A percentile compares a stretch with the other conserved stretches of the same genome.
phyloP scores from a whole-genome alignment of 805 yeast species.

The Metschnikowia cerradonensis region DNA sequence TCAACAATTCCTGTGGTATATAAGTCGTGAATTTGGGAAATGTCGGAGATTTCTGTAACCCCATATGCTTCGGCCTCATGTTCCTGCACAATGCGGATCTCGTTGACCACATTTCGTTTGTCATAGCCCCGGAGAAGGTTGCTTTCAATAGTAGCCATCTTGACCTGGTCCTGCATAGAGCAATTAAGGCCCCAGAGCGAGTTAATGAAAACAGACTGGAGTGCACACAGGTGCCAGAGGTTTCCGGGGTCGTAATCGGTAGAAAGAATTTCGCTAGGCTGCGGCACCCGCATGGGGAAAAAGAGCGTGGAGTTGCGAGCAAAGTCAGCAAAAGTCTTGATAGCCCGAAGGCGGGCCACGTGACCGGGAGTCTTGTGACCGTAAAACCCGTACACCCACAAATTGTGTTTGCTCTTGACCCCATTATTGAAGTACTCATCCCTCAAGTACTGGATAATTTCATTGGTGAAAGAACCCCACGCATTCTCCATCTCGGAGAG shows the following conservation, averaged over 20 bases:
- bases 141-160: slow-evolving; percentile 45
- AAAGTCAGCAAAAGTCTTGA: slow-evolving; percentile 43
- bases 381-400: slow-evolving; percentile 28
- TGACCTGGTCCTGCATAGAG: slow-evolving; percentile 26
- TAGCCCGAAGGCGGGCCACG: slow-evolving; percentile 33
- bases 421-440: slow-evolving; percentile 62
- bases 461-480: slow-evolving; percentile 76
- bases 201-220: slow-evolving; percentile 28
- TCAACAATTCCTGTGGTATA: not conserved
- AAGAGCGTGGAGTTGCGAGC: slow-evolving; percentile 48
- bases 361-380: not conserved
- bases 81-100: slow-evolving; percentile 18
- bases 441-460: slow-evolving; percentile 48
- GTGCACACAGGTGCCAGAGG: slow-evolving; percentile 41
- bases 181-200: slow-evolving; percentile 45
- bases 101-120: slow-evolving; percentile 47
- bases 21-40: not conserved
- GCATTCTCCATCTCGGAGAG: slow-evolving; percentile 69
- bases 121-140: slow-evolving; percentile 39
- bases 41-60: not conserved
- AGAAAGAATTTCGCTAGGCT: slow-evolving; percentile 3
- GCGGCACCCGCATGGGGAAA: slow-evolving; percentile 46
- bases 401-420: slow-evolving; percentile 28
- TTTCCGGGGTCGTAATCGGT: slow-evolving; percentile 17
- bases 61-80: not conserved